A percentile compares a stretch with the other conserved stretches of the same genome.
phyloP scores from a whole-genome alignment of 208 protist species.

The Wallacemonas sp. region DNA sequence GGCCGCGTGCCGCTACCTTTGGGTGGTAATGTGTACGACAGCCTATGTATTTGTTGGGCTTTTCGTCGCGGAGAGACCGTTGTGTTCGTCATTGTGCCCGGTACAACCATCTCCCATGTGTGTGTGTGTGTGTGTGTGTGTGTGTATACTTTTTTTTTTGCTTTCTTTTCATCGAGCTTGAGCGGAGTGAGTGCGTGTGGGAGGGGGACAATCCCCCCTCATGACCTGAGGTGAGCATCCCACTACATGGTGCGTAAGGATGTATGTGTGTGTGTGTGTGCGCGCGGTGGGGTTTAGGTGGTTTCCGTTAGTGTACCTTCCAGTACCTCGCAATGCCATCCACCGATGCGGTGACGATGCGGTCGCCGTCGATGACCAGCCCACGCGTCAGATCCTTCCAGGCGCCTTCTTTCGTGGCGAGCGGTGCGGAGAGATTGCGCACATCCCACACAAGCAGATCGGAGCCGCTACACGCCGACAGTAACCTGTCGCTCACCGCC shows the following conservation, averaged over 20 bases:
- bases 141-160: neutral
- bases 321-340: constrained; percentile 84
- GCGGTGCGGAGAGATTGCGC: constrained; percentile 49
- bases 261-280: constrained; percentile 9
- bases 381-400: constrained; percentile 87
- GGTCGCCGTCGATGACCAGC: constrained; percentile 73
- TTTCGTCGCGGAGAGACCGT: no score
- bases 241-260: neutral
- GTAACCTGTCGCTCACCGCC: constrained; percentile 60
- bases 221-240: no score
- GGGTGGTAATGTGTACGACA: no score
- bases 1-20: no score
- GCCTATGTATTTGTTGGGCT: no score
- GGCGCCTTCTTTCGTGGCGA: constrained; percentile 66
- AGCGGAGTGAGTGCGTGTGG: no score
- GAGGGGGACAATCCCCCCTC: no score
- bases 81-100: no score
- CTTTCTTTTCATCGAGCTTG: neutral
- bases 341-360: constrained; percentile 81
- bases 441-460: constrained; percentile 83
- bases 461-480: constrained; percentile 76
- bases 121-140: constrained; percentile 11
- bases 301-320: constrained; percentile 40
- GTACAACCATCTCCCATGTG: constrained; percentile 15
- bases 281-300: neutral